Conservation (phyloP, 345 rosid species). For the Diplotaxis tenuifolia region DNA sequence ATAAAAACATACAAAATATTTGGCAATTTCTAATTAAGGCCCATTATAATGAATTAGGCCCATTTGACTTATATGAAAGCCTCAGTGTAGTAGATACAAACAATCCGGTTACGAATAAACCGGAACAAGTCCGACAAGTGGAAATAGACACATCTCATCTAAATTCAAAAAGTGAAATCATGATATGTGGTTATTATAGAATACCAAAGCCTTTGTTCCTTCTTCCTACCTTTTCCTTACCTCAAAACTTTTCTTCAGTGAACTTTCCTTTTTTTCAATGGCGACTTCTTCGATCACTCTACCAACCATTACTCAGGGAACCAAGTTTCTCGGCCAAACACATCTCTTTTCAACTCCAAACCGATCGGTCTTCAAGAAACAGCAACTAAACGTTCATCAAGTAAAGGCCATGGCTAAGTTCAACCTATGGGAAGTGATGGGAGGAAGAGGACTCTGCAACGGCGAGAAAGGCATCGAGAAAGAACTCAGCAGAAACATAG, state of each 20-base stretch:
- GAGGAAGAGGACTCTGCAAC: constrained; percentile 90
- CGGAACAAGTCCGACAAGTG: background rate
- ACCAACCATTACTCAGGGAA: constrained; percentile 40
- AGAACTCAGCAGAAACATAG: constrained; percentile 55
- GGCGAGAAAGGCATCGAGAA: constrained; percentile 70
- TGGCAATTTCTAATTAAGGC: background rate
- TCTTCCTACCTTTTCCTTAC: background rate
- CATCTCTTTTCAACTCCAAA: constrained; percentile 27
- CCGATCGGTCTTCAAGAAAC: constrained; percentile 39
- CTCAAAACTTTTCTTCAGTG: constrained; percentile 3
- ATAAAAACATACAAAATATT: background rate
- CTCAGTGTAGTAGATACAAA: background rate
- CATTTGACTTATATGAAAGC: background rate
- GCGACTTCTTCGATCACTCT: constrained; percentile 56
- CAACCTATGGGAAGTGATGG: constrained; percentile 61
- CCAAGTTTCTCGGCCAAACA: constrained; percentile 50
- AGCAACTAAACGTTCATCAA: constrained; percentile 11
- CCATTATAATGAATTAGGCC: background rate
- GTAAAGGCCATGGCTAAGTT: constrained; percentile 52
- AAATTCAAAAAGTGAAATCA: constrained; percentile 31
- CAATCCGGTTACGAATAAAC: constrained; percentile 12
- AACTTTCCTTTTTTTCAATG: constrained; percentile 3
- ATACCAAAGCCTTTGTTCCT: constrained; percentile 4
- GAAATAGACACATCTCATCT: constrained; percentile 22
- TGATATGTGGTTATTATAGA: constrained; percentile 29